Conservation (phyloP, 2,329 filamentous ascomycete genomes). For the Claviceps africana region DNA sequence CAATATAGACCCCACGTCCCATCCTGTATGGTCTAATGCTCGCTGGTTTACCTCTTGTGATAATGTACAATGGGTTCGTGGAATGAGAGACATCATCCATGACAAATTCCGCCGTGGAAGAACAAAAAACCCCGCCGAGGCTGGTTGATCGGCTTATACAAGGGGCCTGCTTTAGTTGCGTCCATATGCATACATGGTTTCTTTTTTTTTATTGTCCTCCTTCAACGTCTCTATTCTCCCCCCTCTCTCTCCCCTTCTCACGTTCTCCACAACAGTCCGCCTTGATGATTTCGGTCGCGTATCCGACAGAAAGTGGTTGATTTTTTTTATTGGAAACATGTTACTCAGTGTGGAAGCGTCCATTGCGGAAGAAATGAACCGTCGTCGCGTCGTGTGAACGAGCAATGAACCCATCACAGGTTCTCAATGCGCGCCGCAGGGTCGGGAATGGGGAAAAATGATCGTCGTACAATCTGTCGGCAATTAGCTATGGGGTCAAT, state of each 20-base stretch:
- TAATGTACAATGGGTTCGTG: constrained; percentile 37
- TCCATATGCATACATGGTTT: background rate
- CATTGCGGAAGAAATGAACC: constrained; percentile 29
- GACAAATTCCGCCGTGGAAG: constrained; percentile 5
- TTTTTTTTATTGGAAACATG: background rate
- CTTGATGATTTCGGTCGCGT: constrained; percentile 5
- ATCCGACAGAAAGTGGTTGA: background rate
- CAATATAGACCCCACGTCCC: constrained; percentile 22
- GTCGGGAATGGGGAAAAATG: constrained; percentile 27
- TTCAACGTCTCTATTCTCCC: constrained; percentile 4
- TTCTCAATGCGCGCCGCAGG: constrained; percentile 14
- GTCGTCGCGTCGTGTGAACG: constrained; percentile 11
- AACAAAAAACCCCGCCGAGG: constrained; percentile 9
- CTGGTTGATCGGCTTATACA: constrained; percentile 19
- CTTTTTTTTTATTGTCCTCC: background rate
- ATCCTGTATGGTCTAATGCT: constrained; percentile 31
- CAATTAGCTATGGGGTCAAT: constrained; percentile 3
- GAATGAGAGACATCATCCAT: constrained; percentile 35
- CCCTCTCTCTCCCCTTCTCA: constrained; percentile 5
- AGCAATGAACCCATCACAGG: constrained; percentile 17
- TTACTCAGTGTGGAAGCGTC: background rate
- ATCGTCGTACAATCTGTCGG: constrained; percentile 24
- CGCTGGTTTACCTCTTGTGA: constrained; percentile 29
- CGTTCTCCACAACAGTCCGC: background rate
- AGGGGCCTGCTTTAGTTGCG: constrained; percentile 5